A percentile compares a stretch with the other conserved stretches of the same genome.
Evolutionary conservation across 2,329 filamentous ascomycete species (phyloP).

Genomic region (Fusarium marasasianum): DNA sequence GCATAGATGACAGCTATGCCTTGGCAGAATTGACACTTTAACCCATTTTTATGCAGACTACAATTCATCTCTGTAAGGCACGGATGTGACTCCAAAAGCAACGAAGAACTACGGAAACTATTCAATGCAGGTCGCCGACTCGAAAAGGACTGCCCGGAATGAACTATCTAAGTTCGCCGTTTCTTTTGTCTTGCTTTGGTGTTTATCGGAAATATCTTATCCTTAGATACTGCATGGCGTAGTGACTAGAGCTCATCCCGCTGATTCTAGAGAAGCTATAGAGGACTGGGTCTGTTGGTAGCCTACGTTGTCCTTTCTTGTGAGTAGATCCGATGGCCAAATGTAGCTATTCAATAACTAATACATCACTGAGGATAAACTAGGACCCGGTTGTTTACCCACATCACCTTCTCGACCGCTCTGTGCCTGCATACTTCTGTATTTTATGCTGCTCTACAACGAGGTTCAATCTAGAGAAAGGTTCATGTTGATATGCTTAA

Average conservation of each 20-base stretch:
- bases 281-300: not conserved
- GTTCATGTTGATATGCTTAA: not conserved
- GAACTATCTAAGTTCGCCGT: not conserved
- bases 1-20: not conserved
- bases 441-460: not conserved
- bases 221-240: not conserved
- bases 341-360: not conserved
- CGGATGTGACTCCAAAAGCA: not conserved
- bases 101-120: not conserved
- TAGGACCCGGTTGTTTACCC: rapidly evolving
- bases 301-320: not conserved
- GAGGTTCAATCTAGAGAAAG: not conserved
- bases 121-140: not conserved
- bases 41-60: too few species aligned
- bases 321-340: not conserved
- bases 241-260: not conserved
- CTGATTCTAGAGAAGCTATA: not conserved
- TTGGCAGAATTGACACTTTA: not conserved
- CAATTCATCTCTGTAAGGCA: not conserved
- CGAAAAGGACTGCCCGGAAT: not conserved
- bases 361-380: rapidly evolving
- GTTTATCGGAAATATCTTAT: too few species aligned
- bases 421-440: not conserved
- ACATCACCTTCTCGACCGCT: not conserved
- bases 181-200: not conserved